Evolutionary conservation across 768 basidiomycete genomes (phyloP).

Genomic region (Paxillus ammoniavirescens): DNA sequence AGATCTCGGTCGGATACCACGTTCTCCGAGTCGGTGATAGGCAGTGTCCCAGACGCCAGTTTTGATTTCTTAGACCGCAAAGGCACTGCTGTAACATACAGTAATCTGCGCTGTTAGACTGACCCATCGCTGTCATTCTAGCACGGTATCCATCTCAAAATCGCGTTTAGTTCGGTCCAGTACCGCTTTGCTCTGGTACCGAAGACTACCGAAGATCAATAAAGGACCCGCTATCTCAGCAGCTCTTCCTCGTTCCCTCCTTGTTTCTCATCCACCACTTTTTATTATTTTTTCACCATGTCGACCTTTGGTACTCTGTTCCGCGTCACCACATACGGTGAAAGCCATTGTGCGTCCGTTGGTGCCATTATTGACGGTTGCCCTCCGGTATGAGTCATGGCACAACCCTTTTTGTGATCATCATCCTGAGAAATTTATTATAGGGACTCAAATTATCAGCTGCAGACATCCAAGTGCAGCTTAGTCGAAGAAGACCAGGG

Average conservation of each 20-base stretch:
- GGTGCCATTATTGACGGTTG: constrained; percentile 98
- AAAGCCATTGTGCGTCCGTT: constrained; percentile 95
- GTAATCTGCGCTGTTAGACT: neutral
- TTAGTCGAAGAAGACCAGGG: constrained; percentile 89
- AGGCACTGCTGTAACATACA: neutral
- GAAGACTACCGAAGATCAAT: constrained; percentile 2
- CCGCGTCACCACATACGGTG: constrained; percentile 96
- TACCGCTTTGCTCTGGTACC: constrained; percentile 20
- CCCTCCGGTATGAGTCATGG: constrained; percentile 68
- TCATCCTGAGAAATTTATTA: constrained; percentile 8
- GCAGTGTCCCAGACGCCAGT: too few relatives aligned
- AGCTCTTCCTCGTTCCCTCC: neutral
- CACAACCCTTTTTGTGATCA: constrained; percentile 5
- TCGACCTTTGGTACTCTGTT: constrained; percentile 91
- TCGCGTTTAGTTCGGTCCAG: constrained; percentile 20
- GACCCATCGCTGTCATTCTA: neutral
- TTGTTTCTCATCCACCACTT: constrained; percentile 12
- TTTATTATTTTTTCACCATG: constrained; percentile 47
- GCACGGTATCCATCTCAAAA: neutral
- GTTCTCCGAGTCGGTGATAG: too few relatives aligned
- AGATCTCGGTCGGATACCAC: too few relatives aligned
- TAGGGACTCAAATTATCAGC: constrained; percentile 82
- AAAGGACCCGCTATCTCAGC: constrained; percentile 17
- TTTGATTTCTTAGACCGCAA: neutral
- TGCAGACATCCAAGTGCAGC: constrained; percentile 86